phyloP scores from a whole-genome alignment of 2,329 filamentous ascomycete species.

The Domatiomyces catenatus region DNA sequence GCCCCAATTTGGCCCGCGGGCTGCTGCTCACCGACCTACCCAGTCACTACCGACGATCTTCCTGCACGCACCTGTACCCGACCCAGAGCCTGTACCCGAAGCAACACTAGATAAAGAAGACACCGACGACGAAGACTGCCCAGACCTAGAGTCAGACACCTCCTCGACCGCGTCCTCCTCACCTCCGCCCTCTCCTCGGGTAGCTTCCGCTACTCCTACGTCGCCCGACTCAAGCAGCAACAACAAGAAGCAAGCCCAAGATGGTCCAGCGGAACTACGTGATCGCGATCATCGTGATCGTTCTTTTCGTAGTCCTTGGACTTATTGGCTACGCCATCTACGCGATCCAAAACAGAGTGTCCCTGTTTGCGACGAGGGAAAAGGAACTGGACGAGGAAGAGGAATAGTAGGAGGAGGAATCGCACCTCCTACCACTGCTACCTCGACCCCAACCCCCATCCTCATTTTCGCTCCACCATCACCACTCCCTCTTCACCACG shows the following conservation, averaged over 20 bases:
- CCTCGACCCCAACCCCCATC: neutral
- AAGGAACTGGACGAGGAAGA: constrained; percentile 20
- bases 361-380: constrained; percentile 17
- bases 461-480: neutral
- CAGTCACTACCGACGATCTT: neutral
- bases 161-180: neutral
- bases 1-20: neutral
- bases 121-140: neutral
- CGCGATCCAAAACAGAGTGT: constrained; percentile 22
- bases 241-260: constrained; percentile 7
- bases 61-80: neutral
- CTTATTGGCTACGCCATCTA: constrained; percentile 26
- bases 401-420: constrained; percentile 3
- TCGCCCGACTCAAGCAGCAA: neutral
- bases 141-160: neutral
- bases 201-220: neutral
- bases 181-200: neutral
- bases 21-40: neutral
- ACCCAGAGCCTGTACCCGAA: neutral
- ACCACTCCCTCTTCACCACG: neutral
- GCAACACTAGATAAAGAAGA: neutral
- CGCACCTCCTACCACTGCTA: neutral
- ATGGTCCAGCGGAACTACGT: constrained; percentile 33
- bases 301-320: constrained; percentile 33
- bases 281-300: constrained; percentile 36